Percentiles rank a stretch among this genome's conserved stretches.
Conservation (phyloP, 805 yeast species). For the Dipodascus geniculatus region DNA sequence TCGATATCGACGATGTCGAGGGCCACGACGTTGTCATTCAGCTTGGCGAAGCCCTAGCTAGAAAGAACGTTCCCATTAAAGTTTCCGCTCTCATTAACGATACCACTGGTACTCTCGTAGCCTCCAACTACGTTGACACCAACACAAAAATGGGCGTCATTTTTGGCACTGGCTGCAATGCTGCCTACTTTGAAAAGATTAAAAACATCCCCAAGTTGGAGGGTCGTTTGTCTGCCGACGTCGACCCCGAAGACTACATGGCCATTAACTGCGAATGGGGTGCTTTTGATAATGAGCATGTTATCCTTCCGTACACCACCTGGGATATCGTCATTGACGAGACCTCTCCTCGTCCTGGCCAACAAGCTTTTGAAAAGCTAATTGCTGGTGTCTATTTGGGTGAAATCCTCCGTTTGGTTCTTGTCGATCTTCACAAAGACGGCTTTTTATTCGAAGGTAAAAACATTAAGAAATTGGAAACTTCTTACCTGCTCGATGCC, state of each 20-base stretch:
- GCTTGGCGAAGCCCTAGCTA: conserved; percentile 65
- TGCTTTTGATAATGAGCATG: conserved; percentile 87
- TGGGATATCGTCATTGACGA: conserved; percentile 72
- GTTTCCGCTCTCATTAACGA: conserved; percentile 93
- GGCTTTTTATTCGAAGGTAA: conserved; percentile 61
- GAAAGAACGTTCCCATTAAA: conserved; percentile 58
- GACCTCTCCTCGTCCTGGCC: conserved; percentile 91
- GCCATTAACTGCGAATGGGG: conserved; percentile 98
- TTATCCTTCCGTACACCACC: conserved; percentile 76
- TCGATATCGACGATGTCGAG: conserved; percentile 86
- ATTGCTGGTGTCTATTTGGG: conserved; percentile 95
- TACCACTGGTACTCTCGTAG: conserved; percentile 94
- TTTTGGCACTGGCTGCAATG: conserved; percentile 96
- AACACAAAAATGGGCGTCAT: conserved; percentile 88
- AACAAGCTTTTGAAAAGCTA: conserved; percentile 94
- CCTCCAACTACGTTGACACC: conserved; percentile 85
- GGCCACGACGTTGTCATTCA: conserved; percentile 89
- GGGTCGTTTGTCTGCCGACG: conserved; percentile 55
- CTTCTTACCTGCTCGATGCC: conserved; percentile 73
- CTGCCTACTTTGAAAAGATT: conserved; percentile 81
- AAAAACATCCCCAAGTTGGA: conserved; percentile 68
- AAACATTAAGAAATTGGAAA: conserved; percentile 48
- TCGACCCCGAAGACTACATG: conserved; percentile 58
- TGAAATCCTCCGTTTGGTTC: conserved; percentile 71
- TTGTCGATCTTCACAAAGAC: conserved; percentile 57